These are phyloP conservation scores for Neonectria magnoliae DNA, from an alignment of 2,329 filamentous ascomycete genomes.

Conservation along the genomic window DNA sequence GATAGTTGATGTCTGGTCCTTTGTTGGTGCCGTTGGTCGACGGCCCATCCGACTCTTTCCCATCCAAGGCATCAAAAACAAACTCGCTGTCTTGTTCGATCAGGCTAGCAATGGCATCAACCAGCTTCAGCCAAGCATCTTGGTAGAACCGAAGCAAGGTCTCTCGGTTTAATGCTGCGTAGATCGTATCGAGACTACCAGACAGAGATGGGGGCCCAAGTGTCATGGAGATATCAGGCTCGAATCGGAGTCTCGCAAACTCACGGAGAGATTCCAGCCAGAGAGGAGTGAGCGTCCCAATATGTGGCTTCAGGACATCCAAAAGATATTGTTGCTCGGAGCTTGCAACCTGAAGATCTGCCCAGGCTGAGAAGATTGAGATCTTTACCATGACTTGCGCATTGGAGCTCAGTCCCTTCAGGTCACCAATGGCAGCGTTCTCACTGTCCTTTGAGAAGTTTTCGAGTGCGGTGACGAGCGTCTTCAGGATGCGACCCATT, in stretches of 20 bases:
- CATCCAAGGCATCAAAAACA: slow-evolving; percentile 95
- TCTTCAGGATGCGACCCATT: slow-evolving; percentile 98
- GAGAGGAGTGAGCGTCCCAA: slow-evolving; percentile 87
- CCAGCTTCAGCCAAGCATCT: slow-evolving; percentile 94
- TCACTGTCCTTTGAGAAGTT: slow-evolving; percentile 88
- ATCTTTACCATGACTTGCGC: slow-evolving; percentile 99
- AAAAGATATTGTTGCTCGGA: slow-evolving; percentile 89
- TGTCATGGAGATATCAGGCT: slow-evolving; percentile 95
- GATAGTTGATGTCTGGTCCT: slow-evolving; percentile 90
- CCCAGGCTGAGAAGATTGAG: slow-evolving; percentile 96
- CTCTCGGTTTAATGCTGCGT: slow-evolving; percentile 92
- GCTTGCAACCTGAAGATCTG: slow-evolving; percentile 94
- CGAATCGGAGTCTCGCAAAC: slow-evolving; percentile 91
- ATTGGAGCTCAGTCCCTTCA: slow-evolving; percentile 93
- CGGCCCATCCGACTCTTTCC: slow-evolving; percentile 70
- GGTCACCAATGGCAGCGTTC: slow-evolving; percentile 88
- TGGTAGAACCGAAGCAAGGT: slow-evolving; percentile 96
- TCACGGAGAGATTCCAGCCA: slow-evolving; percentile 95
- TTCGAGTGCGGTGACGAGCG: slow-evolving; percentile 88
- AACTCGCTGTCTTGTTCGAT: slow-evolving; percentile 98
- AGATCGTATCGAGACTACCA: slow-evolving; percentile 90
- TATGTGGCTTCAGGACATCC: slow-evolving; percentile 89
- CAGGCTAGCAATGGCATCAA: slow-evolving; percentile 95
- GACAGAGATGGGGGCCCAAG: slow-evolving; percentile 83
- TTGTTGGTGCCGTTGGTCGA: slow-evolving; percentile 64